Conservation (phyloP, 2,329 filamentous ascomycete genomes). For the Rutstroemia sp. region DNA sequence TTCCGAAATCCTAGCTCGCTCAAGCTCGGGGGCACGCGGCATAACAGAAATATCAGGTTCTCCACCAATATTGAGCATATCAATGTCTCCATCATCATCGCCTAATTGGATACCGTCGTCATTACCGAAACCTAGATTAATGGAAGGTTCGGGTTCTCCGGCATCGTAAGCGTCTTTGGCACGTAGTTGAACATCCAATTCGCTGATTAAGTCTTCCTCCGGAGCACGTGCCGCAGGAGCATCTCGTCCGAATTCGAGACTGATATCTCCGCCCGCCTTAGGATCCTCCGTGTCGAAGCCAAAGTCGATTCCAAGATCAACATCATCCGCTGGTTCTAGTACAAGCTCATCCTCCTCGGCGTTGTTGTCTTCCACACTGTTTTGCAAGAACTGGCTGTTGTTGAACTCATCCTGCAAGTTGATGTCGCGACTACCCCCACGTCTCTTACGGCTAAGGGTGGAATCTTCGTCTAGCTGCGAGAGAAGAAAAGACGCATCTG, state of each 20-base stretch:
- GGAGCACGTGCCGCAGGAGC: slow-evolving; percentile 60
- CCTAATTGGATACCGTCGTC: slow-evolving; percentile 47
- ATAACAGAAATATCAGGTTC: slow-evolving; percentile 46
- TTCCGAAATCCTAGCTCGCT: slow-evolving; percentile 57
- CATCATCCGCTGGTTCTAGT: slow-evolving; percentile 50
- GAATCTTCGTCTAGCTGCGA: slow-evolving; percentile 61
- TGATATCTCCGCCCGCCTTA: slow-evolving; percentile 39
- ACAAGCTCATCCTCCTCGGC: slow-evolving; percentile 47
- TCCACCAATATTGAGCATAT: slow-evolving; percentile 55
- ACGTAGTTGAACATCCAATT: slow-evolving; percentile 50
- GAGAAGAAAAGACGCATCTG: slow-evolving; percentile 78
- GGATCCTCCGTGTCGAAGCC: slow-evolving; percentile 32
- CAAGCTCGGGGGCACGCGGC: slow-evolving; percentile 40
- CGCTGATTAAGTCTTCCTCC: slow-evolving; percentile 61
- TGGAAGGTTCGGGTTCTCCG: slow-evolving; percentile 44
- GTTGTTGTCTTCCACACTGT: slow-evolving; percentile 41
- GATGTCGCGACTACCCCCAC: slow-evolving; percentile 55
- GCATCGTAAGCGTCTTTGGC: slow-evolving; percentile 46
- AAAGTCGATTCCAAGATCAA: slow-evolving; percentile 69
- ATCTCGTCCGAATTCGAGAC: slow-evolving; percentile 86
- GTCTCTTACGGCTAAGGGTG: slow-evolving; percentile 48
- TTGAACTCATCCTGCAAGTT: slow-evolving; percentile 62
- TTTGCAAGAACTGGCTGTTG: slow-evolving; percentile 75
- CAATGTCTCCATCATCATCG: slow-evolving; percentile 56
- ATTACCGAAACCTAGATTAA: slow-evolving; percentile 43